phyloP scores from a whole-genome alignment of 768 basidiomycete genomes.

The Cystoderma amianthinum region DNA sequence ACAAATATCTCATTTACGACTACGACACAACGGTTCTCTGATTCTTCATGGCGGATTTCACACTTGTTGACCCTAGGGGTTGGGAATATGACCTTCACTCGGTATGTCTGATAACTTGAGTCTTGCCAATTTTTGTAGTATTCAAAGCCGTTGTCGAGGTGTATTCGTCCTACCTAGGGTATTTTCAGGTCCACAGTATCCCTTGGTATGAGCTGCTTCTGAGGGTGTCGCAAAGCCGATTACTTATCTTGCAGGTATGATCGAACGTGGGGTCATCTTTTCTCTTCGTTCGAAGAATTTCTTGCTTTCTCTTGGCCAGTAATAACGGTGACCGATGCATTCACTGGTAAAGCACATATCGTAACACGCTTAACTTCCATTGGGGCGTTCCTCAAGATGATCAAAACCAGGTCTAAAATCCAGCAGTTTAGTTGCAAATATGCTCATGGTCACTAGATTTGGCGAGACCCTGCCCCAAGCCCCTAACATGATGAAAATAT shows the following conservation, averaged over 20 bases:
- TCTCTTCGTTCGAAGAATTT: conserved; percentile 75
- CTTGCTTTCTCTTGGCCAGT: conserved; percentile 80
- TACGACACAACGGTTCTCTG: neutral
- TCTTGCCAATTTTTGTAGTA: neutral
- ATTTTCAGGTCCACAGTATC: conserved; percentile 66
- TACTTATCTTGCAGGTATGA: conserved; percentile 51
- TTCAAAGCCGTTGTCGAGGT: conserved; percentile 20
- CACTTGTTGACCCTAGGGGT: conserved; percentile 65
- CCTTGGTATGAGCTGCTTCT: conserved; percentile 41
- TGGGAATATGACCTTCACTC: conserved; percentile 82
- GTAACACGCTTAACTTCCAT: conserved; percentile 71
- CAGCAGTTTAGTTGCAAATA: neutral
- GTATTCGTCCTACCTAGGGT: conserved; percentile 73
- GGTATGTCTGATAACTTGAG: too few relatives aligned
- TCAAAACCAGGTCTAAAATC: conserved; percentile 61
- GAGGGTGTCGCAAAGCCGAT: neutral
- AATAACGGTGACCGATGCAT: conserved; percentile 67
- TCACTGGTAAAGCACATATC: conserved; percentile 70
- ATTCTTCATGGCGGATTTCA: conserved; percentile 56
- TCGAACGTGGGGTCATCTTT: conserved; percentile 72
- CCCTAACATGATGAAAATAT: conserved; percentile 64
- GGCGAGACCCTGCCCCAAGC: conserved; percentile 70
- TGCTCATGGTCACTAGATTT: conserved; percentile 35
- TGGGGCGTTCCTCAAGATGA: conserved; percentile 76
- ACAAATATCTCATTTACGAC: neutral